phyloP scores from a whole-genome alignment of 768 basidiomycete species.

The Suillus hirtellus region DNA sequence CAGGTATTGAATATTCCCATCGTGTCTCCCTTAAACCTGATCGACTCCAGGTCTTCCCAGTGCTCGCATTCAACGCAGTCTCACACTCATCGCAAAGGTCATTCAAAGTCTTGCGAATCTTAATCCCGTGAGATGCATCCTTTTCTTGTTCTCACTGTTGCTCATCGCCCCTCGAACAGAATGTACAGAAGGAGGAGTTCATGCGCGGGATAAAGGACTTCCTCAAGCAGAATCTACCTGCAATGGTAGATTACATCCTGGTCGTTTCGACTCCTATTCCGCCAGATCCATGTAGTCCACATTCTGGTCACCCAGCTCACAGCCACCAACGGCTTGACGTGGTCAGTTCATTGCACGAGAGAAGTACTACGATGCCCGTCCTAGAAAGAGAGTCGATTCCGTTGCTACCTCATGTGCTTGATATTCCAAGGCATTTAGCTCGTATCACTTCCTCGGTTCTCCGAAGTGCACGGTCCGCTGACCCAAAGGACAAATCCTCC shows the following conservation, averaged over 20 bases:
- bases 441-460: slow-evolving; percentile 75
- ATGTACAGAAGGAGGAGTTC: slow-evolving; percentile 73
- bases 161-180: slow-evolving; percentile 36
- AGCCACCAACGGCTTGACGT: slow-evolving; percentile 55
- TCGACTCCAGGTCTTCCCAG: slow-evolving; percentile 60
- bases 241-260: slow-evolving; percentile 79
- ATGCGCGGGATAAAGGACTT: slow-evolving; percentile 80
- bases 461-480: slow-evolving; percentile 52
- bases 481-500: slow-evolving; percentile 34
- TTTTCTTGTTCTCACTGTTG: slow-evolving; percentile 11
- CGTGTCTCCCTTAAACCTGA: slow-evolving; percentile 14
- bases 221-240: slow-evolving; percentile 56
- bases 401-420: slow-evolving; percentile 69
- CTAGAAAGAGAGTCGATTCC: slow-evolving; percentile 74
- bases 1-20: slow-evolving; percentile 47
- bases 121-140: slow-evolving; percentile 53
- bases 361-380: slow-evolving; percentile 52
- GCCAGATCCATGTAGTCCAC: slow-evolving; percentile 24
- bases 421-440: slow-evolving; percentile 78
- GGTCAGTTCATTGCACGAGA: slow-evolving; percentile 57
- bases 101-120: slow-evolving; percentile 88
- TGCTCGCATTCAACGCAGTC: slow-evolving; percentile 68
- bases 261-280: slow-evolving; percentile 62
- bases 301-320: slow-evolving; percentile 32
- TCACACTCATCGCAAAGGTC: slow-evolving; percentile 86